These are phyloP conservation scores for Trametes sp. DNA, from an alignment of 1,284 basidiomycete genomes.

Conservation along the genomic window DNA sequence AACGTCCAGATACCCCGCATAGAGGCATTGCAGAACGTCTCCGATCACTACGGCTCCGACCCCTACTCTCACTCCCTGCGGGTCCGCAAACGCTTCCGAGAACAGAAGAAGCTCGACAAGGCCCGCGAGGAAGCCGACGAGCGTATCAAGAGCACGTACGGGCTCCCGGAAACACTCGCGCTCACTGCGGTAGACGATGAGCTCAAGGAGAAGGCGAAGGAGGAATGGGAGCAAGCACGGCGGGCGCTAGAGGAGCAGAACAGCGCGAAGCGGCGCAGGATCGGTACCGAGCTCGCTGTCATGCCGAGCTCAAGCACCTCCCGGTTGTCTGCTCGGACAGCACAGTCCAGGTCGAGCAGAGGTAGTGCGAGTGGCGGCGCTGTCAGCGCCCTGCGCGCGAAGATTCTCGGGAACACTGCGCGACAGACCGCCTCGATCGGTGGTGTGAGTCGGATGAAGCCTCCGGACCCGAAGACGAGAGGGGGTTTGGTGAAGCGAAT, in stretches of 20 bases:
- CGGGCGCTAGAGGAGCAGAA: conserved; percentile 51
- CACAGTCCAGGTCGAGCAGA: conserved; percentile 19
- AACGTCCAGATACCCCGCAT: conserved; percentile 80
- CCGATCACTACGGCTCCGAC: conserved; percentile 81
- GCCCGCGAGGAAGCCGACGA: conserved; percentile 74
- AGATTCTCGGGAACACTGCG: conserved; percentile 60
- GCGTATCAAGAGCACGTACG: conserved; percentile 74
- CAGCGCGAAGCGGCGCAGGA: conserved; percentile 56
- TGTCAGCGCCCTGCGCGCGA: conserved; percentile 56
- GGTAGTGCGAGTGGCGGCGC: conserved; percentile 37
- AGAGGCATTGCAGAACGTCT: conserved; percentile 76
- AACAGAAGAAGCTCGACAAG: conserved; percentile 82
- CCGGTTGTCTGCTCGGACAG: conserved; percentile 14
- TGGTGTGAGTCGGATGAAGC: conserved; percentile 29
- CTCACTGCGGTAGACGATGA: conserved; percentile 68
- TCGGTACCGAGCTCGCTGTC: conserved; percentile 46
- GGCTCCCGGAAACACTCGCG: conserved; percentile 67
- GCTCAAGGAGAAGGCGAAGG: conserved; percentile 61
- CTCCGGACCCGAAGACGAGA: conserved; percentile 27
- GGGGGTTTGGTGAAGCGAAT: conserved; percentile 22
- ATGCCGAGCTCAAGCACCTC: conserved; percentile 36
- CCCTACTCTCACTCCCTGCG: conserved; percentile 83
- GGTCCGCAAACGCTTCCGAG: conserved; percentile 83
- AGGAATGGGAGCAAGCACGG: conserved; percentile 64
- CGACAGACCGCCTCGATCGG: conserved; percentile 28